These are phyloP conservation scores for Carex cristatella DNA, from an alignment of 176 grass and related monocot genomes.

Conservation along the genomic window DNA sequence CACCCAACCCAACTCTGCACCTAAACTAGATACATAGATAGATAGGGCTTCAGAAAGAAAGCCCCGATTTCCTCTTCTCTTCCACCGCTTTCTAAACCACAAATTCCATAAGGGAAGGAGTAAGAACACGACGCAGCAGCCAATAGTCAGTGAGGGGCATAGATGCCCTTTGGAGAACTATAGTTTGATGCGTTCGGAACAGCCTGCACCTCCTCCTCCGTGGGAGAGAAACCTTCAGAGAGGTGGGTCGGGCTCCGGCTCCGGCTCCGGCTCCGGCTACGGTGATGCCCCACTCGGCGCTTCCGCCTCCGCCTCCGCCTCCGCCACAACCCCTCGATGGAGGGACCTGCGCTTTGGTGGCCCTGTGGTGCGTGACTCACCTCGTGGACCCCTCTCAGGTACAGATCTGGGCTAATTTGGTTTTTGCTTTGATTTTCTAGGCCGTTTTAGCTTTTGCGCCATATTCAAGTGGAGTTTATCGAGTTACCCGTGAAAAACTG, in stretches of 20 bases:
- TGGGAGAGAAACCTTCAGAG: background rate
- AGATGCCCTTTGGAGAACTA: constrained; percentile 10
- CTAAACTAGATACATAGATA: background rate
- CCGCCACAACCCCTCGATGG: background rate
- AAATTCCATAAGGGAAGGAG: background rate
- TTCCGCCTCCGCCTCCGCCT: background rate
- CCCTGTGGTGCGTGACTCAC: background rate
- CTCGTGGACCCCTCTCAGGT: background rate
- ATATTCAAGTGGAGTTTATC: background rate
- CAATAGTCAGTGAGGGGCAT: background rate
- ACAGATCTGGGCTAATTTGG: constrained; percentile 19
- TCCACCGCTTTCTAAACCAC: background rate
- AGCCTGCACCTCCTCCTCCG: background rate
- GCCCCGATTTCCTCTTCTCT: background rate
- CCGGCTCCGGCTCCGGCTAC: background rate
- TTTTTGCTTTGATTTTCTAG: background rate
- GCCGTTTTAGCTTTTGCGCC: background rate
- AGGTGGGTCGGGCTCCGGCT: background rate
- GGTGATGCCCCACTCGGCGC: background rate
- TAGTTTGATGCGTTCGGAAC: constrained; percentile 24
- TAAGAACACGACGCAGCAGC: background rate
- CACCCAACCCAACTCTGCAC: background rate
- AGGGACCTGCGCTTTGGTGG: constrained; percentile 3
- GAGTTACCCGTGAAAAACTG: background rate
- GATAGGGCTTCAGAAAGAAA: background rate